Percentiles rank a stretch among this genome's conserved stretches.
phyloP scores from a whole-genome alignment of 2,329 filamentous ascomycete species.

The Trichoderma koningiopsis region DNA sequence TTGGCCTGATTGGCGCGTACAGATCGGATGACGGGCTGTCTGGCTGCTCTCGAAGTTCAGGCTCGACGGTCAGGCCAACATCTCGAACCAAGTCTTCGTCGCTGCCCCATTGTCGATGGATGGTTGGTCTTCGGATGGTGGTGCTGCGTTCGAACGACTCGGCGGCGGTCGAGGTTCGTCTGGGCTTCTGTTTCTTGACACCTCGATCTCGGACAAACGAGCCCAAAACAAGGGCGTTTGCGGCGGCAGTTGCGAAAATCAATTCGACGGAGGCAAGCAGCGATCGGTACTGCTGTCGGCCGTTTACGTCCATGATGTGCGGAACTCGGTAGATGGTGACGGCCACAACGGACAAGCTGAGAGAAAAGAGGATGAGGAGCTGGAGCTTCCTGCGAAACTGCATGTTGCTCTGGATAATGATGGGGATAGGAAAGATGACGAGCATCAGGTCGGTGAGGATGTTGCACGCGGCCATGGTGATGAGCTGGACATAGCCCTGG shows the following conservation, averaged over 20 bases:
- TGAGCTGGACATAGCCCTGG: slow-evolving; percentile 80
- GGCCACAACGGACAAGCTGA: slow-evolving; percentile 77
- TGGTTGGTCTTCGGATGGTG: slow-evolving; percentile 48
- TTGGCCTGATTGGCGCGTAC: slow-evolving; percentile 42
- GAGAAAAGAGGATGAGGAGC: slow-evolving; percentile 77
- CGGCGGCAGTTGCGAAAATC: slow-evolving; percentile 80
- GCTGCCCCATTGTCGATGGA: slow-evolving; percentile 76
- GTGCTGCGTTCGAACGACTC: slow-evolving; percentile 61
- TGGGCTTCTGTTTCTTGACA: slow-evolving; percentile 85
- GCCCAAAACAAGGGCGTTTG: slow-evolving; percentile 86
- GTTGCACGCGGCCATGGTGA: slow-evolving; percentile 89
- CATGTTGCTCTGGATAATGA: slow-evolving; percentile 81
- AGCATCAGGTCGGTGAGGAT: slow-evolving; percentile 87
- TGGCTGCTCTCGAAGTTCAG: slow-evolving; percentile 49
- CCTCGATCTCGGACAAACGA: slow-evolving; percentile 91
- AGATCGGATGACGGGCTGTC: slow-evolving; percentile 34
- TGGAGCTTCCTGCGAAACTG: slow-evolving; percentile 74
- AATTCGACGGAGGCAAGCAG: slow-evolving; percentile 89
- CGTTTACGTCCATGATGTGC: slow-evolving; percentile 68
- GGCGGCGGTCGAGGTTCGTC: slow-evolving; percentile 58
- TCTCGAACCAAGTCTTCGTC: slow-evolving; percentile 87
- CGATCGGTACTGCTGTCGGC: slow-evolving; percentile 83
- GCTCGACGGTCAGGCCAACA: slow-evolving; percentile 69
- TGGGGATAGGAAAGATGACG: slow-evolving; percentile 84
- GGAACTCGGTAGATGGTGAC: slow-evolving; percentile 83